Evolutionary conservation across 805 yeast species (phyloP), one percentile per base, ranked within the genome.

Genomic region (Pichia occidentalis): DNA sequence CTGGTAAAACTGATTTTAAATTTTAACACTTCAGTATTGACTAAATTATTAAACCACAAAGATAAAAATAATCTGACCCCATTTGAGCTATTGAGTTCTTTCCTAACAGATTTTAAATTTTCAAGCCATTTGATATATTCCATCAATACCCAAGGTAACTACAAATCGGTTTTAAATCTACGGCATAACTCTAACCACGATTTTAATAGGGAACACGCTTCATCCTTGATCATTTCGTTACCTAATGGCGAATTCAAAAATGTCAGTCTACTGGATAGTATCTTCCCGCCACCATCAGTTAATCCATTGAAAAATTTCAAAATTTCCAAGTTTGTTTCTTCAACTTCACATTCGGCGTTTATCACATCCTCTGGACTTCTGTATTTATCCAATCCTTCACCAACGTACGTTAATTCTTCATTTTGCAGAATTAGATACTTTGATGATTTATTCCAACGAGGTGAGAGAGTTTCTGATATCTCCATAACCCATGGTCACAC

Each of bases 51-150:
- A 23, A 67, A 68, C 27, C 61, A 72, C 21, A 79, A 77, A 48
- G 97, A 87, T 59, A 64, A 87, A 27, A 78, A 73, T 51, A 80
- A 81, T 1, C 59, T 68, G 17, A 79, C 88, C 0, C 95, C 96
- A 0, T 59, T 85, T 42, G 92, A 85, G 50, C 57, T 85, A 3
- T 61, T 79, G 24, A 61, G 52, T 37, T 53, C 57, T 3, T 17
- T 30, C 14, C 23, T 34, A 17, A 14, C 38, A 3, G 28, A 34
- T 14, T 39, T 42, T n/a, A 14, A 24, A 11, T 16, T n/a, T 5
- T 32, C 32, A 18, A 20, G 20, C 4, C 4, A 10, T 4, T 25
- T 24, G 1, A 30, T 41, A 1, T 22, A 17, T 32, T 31, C 39
- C 1, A 45, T 42, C 11, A 22, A 30, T 7, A 11, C 10, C 2